Evolutionary conservation across 495 filamentous ascomycete species (phyloP), one percentile per base, ranked within the genome.

Genomic region (Annulohypoxylon stygium): DNA sequence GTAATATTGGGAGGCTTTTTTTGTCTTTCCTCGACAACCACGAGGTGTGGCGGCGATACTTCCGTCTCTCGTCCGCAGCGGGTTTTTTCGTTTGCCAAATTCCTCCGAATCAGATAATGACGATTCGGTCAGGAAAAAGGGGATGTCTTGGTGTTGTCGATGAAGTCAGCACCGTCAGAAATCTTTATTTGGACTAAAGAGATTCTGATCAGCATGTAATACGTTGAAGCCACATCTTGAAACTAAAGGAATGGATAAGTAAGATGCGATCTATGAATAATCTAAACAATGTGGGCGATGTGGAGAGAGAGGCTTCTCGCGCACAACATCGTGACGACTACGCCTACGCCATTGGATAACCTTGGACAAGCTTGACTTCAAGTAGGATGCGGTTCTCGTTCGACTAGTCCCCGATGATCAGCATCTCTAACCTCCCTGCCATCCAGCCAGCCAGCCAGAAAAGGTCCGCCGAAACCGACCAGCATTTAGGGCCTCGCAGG

Each of bases 151-250:
- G 47, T 61, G 36, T 39, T 48, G 43, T 64, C 55, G 71, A 70
- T 70, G 57, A 53, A 34, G 62, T 69, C 62, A 62, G 71, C 66
- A 66, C 65, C 39, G 50, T 65, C 55, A 36, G 57, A 58, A 62
- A 23, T 39, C 37, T 55, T 50, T 62, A 43, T 55, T 26, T 48
- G 54, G 71, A 47, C 48, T 69, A 69, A 37, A 26, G 50, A 74
- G 58, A 74, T 70, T 74, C 67, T 58, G 71, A 74, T 74, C 62
- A 74, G 67, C 71, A 70, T 64, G 47, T 55, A 50, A 55, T 59
- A 51, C 51, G 50, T 39, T 73, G 51, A 68, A 68, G 59, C 41
- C 33, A 55, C 54, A 73, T 69, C 47, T 61, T 47, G 50, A 48
- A 61, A 57, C 18, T 45, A 58, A 41, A 37, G 55, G 9, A 18